A percentile compares a stretch with the other conserved stretches of the same genome.
Evolutionary conservation across 2,329 filamentous ascomycete genomes (phyloP).

Genomic region (Stylonectria norvegica): DNA sequence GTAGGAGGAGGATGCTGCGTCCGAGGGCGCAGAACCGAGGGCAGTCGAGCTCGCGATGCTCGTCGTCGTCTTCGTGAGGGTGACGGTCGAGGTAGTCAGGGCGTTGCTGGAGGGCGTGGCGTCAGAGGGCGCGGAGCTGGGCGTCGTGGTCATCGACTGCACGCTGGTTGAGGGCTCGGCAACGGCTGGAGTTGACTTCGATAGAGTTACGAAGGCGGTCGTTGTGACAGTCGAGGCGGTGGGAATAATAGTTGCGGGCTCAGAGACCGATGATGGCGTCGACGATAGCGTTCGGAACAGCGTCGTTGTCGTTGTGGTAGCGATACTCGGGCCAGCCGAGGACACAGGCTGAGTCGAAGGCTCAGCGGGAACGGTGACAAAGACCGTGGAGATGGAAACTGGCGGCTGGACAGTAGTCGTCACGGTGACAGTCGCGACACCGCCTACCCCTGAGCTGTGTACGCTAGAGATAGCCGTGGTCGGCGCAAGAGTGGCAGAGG

Average conservation of each 20-base stretch:
- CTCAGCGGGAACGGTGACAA: conserved; percentile 33
- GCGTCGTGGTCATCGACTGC: conserved; percentile 3
- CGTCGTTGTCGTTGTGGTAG: conserved; percentile 22
- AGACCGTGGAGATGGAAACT: conserved; percentile 38
- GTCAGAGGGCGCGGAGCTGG: background rate
- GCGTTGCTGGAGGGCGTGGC: background rate
- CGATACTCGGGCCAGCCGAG: no score
- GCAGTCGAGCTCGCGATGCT: no score
- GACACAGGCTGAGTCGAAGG: conserved; percentile 11
- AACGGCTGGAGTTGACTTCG: background rate
- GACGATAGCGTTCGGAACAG: conserved; percentile 14
- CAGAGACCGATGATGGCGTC: background rate
- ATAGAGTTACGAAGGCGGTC: background rate
- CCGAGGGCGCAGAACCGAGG: conserved; percentile 5
- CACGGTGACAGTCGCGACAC: conserved; percentile 29
- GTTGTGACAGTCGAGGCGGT: conserved; percentile 3
- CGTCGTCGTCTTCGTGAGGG: conserved; percentile 8
- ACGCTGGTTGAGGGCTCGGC: background rate
- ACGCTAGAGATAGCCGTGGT: conserved; percentile 8
- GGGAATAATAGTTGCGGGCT: conserved; percentile 1
- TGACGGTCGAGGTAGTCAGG: background rate
- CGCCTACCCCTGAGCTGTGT: no score
- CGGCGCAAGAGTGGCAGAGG: conserved; percentile 16
- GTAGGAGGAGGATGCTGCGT: conserved; percentile 9
- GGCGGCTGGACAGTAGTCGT: conserved; percentile 39